Conservation (phyloP, 2,329 filamentous ascomycete genomes). For the Aspergillus floridensis region DNA sequence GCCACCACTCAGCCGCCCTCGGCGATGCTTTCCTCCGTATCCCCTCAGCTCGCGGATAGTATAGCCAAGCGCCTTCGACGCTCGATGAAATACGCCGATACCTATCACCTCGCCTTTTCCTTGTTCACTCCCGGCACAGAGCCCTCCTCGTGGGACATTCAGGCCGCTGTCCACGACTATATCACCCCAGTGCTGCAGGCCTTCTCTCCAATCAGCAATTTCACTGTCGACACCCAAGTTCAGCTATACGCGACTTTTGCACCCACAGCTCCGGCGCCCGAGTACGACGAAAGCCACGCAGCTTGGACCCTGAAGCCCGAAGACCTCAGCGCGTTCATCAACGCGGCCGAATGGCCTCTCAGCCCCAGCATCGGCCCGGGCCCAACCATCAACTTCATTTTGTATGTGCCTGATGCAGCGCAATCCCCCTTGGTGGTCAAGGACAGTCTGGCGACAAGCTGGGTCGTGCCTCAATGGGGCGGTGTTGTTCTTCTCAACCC, state of each 20-base stretch:
- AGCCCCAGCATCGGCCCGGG: conserved; percentile 90
- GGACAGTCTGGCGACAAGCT: conserved; percentile 66
- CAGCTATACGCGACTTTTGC: conserved; percentile 80
- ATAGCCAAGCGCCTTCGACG: conserved; percentile 70
- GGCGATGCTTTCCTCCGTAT: conserved; percentile 37
- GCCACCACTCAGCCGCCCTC: conserved; percentile 28
- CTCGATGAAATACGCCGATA: conserved; percentile 86
- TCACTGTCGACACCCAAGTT: conserved; percentile 93
- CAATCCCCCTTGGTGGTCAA: conserved; percentile 61
- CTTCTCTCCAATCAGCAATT: conserved; percentile 82
- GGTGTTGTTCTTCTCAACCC: conserved; percentile 68
- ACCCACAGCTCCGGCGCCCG: conserved; percentile 58
- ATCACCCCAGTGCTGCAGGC: conserved; percentile 77
- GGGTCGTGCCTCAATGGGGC: conserved; percentile 97
- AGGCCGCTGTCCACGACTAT: conserved; percentile 74
- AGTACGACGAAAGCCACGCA: conserved; percentile 52
- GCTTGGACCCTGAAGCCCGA: conserved; percentile 74
- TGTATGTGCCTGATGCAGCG: conserved; percentile 75
- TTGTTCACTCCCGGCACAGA: conserved; percentile 76
- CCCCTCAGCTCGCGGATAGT: conserved; percentile 54
- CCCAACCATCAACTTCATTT: conserved; percentile 92
- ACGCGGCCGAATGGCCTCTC: conserved; percentile 95
- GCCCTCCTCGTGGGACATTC: conserved; percentile 89
- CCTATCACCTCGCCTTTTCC: conserved; percentile 94
- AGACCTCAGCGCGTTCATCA: conserved; percentile 91